These are phyloP conservation scores for Rhizophlyctis rosea DNA, from an alignment of 192 early-diverging fungal genomes.

Conservation along the genomic window DNA sequence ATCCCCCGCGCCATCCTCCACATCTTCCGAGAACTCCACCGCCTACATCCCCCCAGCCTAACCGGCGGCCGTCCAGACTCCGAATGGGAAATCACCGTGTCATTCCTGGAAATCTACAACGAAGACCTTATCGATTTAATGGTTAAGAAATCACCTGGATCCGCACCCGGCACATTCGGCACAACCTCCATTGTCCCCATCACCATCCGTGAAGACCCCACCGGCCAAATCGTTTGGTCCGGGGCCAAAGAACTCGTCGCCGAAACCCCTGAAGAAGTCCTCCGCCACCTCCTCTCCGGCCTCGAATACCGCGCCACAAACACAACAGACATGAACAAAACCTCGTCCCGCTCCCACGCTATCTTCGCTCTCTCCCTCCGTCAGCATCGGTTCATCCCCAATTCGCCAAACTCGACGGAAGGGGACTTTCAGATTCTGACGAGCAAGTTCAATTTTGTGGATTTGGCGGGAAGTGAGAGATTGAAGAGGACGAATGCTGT, in stretches of 20 bases:
- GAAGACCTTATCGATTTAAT: slow-evolving; percentile 96
- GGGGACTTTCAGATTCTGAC: slow-evolving; percentile 60
- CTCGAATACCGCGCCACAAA: slow-evolving; percentile 75
- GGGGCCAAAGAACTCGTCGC: slow-evolving; percentile 67
- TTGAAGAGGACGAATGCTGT: slow-evolving; percentile 85
- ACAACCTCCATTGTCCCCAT: slow-evolving; percentile 26
- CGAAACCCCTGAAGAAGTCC: slow-evolving; percentile 13
- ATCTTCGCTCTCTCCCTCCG: slow-evolving; percentile 84
- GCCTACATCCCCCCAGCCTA: slow-evolving; percentile 25
- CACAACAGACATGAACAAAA: slow-evolving; percentile 87
- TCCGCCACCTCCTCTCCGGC: slow-evolving; percentile 61
- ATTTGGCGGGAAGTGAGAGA: slow-evolving; percentile 73
- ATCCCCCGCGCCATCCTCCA: slow-evolving; percentile 47
- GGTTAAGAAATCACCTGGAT: slow-evolving; percentile 47
- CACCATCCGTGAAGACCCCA: slow-evolving; percentile 76
- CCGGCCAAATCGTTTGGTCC: slow-evolving; percentile 75
- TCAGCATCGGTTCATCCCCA: slow-evolving; percentile 50
- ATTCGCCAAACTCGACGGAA: slow-evolving; percentile 5
- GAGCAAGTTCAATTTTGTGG: slow-evolving; percentile 96
- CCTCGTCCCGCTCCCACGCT: slow-evolving; percentile 91
- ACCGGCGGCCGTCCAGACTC: background rate
- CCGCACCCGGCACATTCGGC: slow-evolving; percentile 1
- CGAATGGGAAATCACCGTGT: slow-evolving; percentile 49
- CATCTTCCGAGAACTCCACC: slow-evolving; percentile 30
- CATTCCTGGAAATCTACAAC: slow-evolving; percentile 97